phyloP scores from a whole-genome alignment of 352 stramenopile species.

The Pythium apleroticum region DNA sequence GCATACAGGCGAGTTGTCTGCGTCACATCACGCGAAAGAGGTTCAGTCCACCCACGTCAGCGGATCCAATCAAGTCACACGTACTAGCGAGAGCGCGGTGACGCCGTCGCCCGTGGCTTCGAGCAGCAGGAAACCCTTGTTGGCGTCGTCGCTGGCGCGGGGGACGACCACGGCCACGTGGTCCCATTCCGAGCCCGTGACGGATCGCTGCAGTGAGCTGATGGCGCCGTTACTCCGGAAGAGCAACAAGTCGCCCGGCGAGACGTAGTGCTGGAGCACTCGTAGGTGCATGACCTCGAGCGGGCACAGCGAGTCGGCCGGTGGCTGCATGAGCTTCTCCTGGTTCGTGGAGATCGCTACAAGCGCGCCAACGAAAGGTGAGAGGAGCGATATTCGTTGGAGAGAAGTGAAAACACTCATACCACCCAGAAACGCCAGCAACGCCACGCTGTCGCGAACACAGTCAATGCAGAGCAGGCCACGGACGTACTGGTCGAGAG shows the following conservation, averaged over 20 bases:
- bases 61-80: constrained; percentile 4
- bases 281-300: constrained; percentile 61
- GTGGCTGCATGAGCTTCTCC: constrained; percentile 7
- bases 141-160: constrained; percentile 16
- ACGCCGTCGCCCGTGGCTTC: constrained; percentile 68
- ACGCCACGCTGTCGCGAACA: constrained; percentile 34
- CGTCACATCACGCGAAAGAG: constrained; percentile 5
- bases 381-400: background rate
- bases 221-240: constrained; percentile 53
- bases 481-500: constrained; percentile 53
- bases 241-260: constrained; percentile 52
- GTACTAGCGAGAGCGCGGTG: constrained; percentile 48
- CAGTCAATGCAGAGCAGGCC: constrained; percentile 44
- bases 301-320: constrained; percentile 21
- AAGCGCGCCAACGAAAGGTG: background rate
- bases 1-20: constrained; percentile 35
- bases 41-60: background rate
- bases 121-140: constrained; percentile 41
- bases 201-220: constrained; percentile 47
- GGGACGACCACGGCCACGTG: constrained; percentile 56
- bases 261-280: constrained; percentile 53
- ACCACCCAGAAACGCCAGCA: constrained; percentile 68
- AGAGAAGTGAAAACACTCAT: background rate
- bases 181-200: constrained; percentile 64
- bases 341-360: constrained; percentile 12